A percentile compares a stretch with the other conserved stretches of the same genome.
phyloP scores from a whole-genome alignment of 768 basidiomycete species.

The Tulasnella sp. region DNA sequence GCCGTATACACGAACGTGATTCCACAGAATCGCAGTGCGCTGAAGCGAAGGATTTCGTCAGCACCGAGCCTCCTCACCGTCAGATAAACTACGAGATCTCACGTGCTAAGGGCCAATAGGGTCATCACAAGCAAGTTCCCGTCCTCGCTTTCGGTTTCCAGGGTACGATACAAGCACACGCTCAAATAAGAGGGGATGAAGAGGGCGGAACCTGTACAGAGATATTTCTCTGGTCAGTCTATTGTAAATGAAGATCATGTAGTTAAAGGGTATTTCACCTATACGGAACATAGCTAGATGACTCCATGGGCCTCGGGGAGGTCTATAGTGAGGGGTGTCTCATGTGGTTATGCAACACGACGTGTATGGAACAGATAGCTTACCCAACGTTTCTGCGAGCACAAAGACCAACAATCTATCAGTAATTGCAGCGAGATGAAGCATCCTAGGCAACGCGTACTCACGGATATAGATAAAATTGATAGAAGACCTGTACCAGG shows the following conservation, averaged over 20 bases:
- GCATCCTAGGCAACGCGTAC: constrained; percentile 25
- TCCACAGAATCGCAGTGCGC: constrained; percentile 80
- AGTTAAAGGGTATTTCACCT: constrained; percentile 30
- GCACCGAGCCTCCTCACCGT: not conserved
- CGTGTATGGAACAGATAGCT: too few species aligned
- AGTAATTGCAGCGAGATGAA: not conserved
- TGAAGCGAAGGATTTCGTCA: constrained; percentile 24
- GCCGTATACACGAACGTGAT: constrained; percentile 85
- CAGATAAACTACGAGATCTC: constrained; percentile 26
- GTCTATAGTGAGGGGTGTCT: constrained; percentile 2
- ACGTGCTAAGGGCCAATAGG: constrained; percentile 59
- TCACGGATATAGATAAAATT: constrained; percentile 83
- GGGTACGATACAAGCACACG: constrained; percentile 57
- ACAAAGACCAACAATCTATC: not conserved
- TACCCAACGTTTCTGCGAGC: constrained; percentile 52
- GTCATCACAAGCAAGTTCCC: constrained; percentile 72
- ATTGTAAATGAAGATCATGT: constrained; percentile 18
- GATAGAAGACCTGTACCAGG: constrained; percentile 84
- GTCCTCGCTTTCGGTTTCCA: constrained; percentile 57
- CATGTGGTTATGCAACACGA: too few species aligned
- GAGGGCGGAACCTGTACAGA: constrained; percentile 39
- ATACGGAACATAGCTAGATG: constrained; percentile 85
- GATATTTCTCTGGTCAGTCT: constrained; percentile 18
- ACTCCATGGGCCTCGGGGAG: constrained; percentile 37
- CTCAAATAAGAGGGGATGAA: constrained; percentile 87